Percentiles rank a stretch among this genome's conserved stretches.
Conservation (phyloP, 2,329 filamentous ascomycete genomes). For the Verticillium longisporum region DNA sequence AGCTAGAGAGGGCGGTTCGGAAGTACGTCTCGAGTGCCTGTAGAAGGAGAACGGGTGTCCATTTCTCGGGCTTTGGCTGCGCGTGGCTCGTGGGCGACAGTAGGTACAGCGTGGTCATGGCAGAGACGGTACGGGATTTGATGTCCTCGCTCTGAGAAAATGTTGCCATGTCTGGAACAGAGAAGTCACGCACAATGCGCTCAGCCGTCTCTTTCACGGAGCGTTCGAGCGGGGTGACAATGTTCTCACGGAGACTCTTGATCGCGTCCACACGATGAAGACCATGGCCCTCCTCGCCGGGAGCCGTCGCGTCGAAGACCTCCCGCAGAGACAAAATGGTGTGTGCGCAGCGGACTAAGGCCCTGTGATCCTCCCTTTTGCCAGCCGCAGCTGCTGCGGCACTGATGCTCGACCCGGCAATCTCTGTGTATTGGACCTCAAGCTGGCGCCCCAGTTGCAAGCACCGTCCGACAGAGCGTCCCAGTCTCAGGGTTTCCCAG, state of each 20-base stretch:
- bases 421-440: constrained; percentile 75
- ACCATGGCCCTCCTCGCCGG: constrained; percentile 69
- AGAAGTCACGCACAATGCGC: constrained; percentile 77
- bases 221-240: constrained; percentile 67
- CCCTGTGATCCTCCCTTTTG: constrained; percentile 65
- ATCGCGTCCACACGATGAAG: constrained; percentile 70
- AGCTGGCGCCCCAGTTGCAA: constrained; percentile 79
- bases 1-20: constrained; percentile 71
- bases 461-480: constrained; percentile 69
- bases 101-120: constrained; percentile 70
- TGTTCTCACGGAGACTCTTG: constrained; percentile 59
- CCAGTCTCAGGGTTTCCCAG: constrained; percentile 72
- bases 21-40: constrained; percentile 75
- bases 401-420: constrained; percentile 33
- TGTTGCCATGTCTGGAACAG: constrained; percentile 51
- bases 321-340: constrained; percentile 72
- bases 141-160: constrained; percentile 67
- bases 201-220: constrained; percentile 68
- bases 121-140: constrained; percentile 65
- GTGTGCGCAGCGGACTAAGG: constrained; percentile 75
- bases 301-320: constrained; percentile 58
- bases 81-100: constrained; percentile 57
- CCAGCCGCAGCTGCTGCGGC: constrained; percentile 22
- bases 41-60: constrained; percentile 65
- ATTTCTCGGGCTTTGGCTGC: constrained; percentile 43